These are phyloP conservation scores for Beta macrorhiza DNA, from an alignment of 179 eudicot species.

Conservation along the genomic window DNA sequence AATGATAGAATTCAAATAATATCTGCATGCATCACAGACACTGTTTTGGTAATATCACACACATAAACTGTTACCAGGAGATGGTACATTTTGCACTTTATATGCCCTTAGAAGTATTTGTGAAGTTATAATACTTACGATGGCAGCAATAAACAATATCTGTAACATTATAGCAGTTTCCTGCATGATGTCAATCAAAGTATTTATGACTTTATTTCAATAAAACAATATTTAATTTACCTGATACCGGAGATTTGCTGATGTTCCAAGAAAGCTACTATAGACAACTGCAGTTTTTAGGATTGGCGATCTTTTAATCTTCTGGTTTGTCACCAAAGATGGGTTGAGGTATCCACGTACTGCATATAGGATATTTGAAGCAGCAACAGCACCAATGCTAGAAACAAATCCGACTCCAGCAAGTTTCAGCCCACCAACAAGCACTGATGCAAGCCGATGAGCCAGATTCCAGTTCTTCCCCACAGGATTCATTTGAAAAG, in stretches of 20 bases:
- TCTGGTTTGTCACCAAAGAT: constrained; percentile 41
- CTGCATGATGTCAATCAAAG: constrained; percentile 10
- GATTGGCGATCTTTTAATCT: constrained; percentile 75
- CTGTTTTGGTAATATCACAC: background rate
- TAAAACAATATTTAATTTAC: constrained; percentile 31
- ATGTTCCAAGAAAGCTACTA: constrained; percentile 73
- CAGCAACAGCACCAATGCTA: constrained; percentile 88
- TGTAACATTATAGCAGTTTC: background rate
- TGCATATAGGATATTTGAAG: constrained; percentile 62
- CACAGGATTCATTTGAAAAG: constrained; percentile 76
- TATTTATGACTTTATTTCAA: background rate
- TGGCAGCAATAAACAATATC: background rate
- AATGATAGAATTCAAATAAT: background rate
- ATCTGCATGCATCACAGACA: background rate
- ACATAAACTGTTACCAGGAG: background rate
- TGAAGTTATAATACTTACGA: background rate
- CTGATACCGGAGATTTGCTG: constrained; percentile 96
- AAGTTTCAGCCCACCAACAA: constrained; percentile 86
- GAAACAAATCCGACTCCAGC: constrained; percentile 88
- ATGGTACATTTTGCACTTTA: constrained; percentile 1
- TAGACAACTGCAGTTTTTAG: constrained; percentile 80
- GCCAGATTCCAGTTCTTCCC: constrained; percentile 85
- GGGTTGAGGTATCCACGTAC: constrained; percentile 65
- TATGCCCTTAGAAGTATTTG: constrained; percentile 2
- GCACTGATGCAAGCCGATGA: constrained; percentile 80